Conservation (phyloP, 2,329 filamentous ascomycete genomes). For the Cercospora canescens region DNA sequence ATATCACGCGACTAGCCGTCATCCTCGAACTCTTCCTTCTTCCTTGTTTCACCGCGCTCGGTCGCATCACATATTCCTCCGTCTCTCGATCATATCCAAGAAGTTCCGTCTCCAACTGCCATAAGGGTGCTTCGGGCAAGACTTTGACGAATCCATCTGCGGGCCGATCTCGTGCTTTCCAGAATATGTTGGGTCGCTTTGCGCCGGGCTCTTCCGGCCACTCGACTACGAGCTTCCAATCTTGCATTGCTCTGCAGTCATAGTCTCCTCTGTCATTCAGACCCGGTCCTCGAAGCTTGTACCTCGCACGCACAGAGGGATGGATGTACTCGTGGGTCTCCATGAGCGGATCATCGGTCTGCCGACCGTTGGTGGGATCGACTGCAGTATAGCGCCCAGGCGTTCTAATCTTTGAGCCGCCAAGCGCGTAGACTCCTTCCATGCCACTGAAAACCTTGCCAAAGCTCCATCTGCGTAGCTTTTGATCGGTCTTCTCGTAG, state of each 20-base stretch:
- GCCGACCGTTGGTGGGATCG: slow-evolving; percentile 44
- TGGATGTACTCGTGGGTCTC: slow-evolving; percentile 56
- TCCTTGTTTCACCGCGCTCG: slow-evolving; percentile 20
- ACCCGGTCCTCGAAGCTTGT: slow-evolving; percentile 49
- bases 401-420: slow-evolving; percentile 46
- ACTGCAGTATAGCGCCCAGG: slow-evolving; percentile 50
- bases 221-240: slow-evolving; percentile 51
- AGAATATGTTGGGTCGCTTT: slow-evolving; percentile 43
- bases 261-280: slow-evolving; percentile 47
- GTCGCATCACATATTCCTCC: slow-evolving; percentile 41
- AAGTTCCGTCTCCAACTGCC: slow-evolving; percentile 46
- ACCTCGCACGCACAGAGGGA: slow-evolving; percentile 48
- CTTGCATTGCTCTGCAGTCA: slow-evolving; percentile 44
- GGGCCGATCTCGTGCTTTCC: slow-evolving; percentile 41
- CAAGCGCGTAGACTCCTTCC: slow-evolving; percentile 49
- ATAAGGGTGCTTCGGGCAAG: slow-evolving; percentile 48
- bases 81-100: slow-evolving; percentile 43
- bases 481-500: slow-evolving; percentile 44
- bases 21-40: slow-evolving; percentile 19
- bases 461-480: slow-evolving; percentile 50
- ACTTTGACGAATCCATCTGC: slow-evolving; percentile 40
- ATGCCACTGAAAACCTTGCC: slow-evolving; percentile 49
- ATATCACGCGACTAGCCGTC: slow-evolving; percentile 9
- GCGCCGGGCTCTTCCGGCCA: slow-evolving; percentile 36
- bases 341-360: slow-evolving; percentile 46